These are phyloP conservation scores for Leccinum subgranulosum DNA, from an alignment of 768 basidiomycete genomes.

Conservation along the genomic window DNA sequence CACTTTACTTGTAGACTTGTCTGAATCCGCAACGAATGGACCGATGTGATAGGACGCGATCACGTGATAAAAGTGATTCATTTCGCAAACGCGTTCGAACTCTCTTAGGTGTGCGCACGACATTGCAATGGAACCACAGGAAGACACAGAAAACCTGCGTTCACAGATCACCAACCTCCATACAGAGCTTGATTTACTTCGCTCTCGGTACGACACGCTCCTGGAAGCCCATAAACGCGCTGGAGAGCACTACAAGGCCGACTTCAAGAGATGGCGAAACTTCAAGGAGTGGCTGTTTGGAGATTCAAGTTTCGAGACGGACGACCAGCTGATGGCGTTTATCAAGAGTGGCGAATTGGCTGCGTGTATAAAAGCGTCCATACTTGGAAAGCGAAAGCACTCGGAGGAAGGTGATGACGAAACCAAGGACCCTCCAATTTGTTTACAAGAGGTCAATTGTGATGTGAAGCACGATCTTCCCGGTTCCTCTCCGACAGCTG, in stretches of 20 bases:
- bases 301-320: slow-evolving; percentile 33
- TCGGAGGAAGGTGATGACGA: slow-evolving; percentile 19
- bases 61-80: slow-evolving; percentile 17
- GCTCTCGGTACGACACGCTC: slow-evolving; percentile 45
- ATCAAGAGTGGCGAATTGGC: slow-evolving; percentile 30
- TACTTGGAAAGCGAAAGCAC: slow-evolving; percentile 28
- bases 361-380: slow-evolving; percentile 18
- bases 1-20: not conserved
- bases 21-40: not conserved
- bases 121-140: slow-evolving; percentile 2
- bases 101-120: not conserved
- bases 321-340: slow-evolving; percentile 24
- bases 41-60: slow-evolving; percentile 8
- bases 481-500: not conserved
- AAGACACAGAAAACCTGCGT: slow-evolving; percentile 4
- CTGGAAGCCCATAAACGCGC: slow-evolving; percentile 42
- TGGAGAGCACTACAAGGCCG: slow-evolving; percentile 44
- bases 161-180: slow-evolving; percentile 22
- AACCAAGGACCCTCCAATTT: not conserved
- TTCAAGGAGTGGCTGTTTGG: slow-evolving; percentile 44
- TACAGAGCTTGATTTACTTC: slow-evolving; percentile 34
- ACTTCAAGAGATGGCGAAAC: slow-evolving; percentile 52
- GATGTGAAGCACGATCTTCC: not conserved
- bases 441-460: slow-evolving; percentile 2
- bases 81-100: not conserved